Conservation (phyloP, 2,329 filamentous ascomycete genomes). For the Aspergillus tamarii region DNA sequence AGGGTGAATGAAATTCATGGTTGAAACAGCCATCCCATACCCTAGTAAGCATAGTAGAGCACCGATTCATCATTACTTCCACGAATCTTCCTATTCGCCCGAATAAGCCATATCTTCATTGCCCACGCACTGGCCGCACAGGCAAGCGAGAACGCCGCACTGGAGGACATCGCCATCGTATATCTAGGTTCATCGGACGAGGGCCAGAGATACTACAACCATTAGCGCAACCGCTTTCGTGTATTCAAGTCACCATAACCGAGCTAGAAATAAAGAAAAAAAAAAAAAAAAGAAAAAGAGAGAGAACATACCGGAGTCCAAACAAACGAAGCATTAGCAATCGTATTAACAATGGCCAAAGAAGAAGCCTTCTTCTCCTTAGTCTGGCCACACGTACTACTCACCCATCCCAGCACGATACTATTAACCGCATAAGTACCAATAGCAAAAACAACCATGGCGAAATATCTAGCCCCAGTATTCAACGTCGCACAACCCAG, state of each 20-base stretch:
- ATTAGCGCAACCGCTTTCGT: neutral
- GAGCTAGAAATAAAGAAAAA: no score
- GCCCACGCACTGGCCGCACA: constrained; percentile 20
- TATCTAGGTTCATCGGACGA: constrained; percentile 25
- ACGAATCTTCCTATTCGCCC: constrained; percentile 23
- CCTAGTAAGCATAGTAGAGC: constrained; percentile 23
- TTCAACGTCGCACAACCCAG: constrained; percentile 33
- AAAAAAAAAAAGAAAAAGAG: no score
- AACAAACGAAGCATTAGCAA: constrained; percentile 44
- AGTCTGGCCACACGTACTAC: constrained; percentile 46
- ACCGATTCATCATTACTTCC: constrained; percentile 20
- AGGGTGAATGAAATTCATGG: no score
- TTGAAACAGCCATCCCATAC: neutral
- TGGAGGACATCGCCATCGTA: constrained; percentile 23
- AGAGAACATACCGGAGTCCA: constrained; percentile 30
- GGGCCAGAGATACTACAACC: constrained; percentile 38
- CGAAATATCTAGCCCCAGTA: constrained; percentile 35
- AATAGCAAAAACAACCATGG: constrained; percentile 37
- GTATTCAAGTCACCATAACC: no score
- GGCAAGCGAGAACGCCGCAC: constrained; percentile 20
- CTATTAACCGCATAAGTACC: constrained; percentile 44
- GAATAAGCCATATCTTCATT: constrained; percentile 22
- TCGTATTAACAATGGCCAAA: constrained; percentile 47
- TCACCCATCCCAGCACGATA: constrained; percentile 49
- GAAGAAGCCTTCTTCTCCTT: constrained; percentile 49